A percentile compares a stretch with the other conserved stretches of the same genome.
These are phyloP conservation scores for Capsella rubella DNA, from an alignment of 441 rosid genomes.

Conservation along the genomic window DNA sequence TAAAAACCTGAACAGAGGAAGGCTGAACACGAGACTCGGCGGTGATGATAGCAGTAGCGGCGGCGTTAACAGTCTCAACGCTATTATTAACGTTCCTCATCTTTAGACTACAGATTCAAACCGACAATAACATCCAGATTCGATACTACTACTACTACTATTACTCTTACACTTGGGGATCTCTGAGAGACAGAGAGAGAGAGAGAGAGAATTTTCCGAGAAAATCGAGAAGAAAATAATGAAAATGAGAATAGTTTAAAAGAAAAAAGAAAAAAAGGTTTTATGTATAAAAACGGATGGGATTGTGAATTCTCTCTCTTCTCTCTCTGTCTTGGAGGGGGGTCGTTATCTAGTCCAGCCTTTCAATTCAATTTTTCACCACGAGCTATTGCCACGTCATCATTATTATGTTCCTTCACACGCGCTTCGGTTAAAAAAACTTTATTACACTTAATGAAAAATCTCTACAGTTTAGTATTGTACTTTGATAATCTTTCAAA, in stretches of 20 bases:
- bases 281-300: conserved; percentile 3
- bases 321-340: not conserved
- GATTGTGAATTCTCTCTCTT: conserved; percentile 19
- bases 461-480: no score
- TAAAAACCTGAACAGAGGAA: conserved; percentile 58
- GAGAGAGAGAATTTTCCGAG: not conserved
- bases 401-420: conserved; percentile 3
- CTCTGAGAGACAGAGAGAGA: not conserved
- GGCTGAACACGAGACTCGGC: conserved; percentile 90
- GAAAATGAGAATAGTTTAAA: not conserved
- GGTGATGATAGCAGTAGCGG: conserved; percentile 91
- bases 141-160: not conserved
- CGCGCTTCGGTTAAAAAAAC: conserved; percentile 4
- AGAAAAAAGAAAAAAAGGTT: not conserved
- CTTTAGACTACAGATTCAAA: conserved; percentile 42
- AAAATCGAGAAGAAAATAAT: conserved; percentile 6
- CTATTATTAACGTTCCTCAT: conserved; percentile 65
- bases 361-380: conserved; percentile 43
- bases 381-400: conserved; percentile 47
- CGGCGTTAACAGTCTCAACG: conserved; percentile 92
- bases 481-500: no score
- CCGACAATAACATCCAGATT: conserved; percentile 45
- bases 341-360: conserved; percentile 46
- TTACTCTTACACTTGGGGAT: conserved; percentile 35
- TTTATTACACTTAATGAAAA: no score